These are phyloP conservation scores for Ramalina intermedia DNA, from an alignment of 495 filamentous ascomycete species.

Conservation along the genomic window DNA sequence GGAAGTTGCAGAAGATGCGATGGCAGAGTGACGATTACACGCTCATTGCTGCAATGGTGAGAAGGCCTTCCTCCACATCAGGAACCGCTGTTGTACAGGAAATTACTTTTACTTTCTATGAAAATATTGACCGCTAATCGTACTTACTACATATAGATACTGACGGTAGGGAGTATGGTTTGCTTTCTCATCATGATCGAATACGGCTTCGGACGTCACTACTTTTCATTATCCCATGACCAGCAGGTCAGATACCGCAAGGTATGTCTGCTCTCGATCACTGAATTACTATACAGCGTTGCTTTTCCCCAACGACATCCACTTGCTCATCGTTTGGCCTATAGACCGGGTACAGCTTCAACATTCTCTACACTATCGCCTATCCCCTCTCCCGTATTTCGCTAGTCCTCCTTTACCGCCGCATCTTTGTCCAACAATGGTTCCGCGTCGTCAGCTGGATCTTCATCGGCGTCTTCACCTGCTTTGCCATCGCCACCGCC, in stretches of 20 bases:
- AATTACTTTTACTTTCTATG: no score
- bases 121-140: no score
- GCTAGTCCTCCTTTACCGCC: constrained; percentile 4
- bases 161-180: neutral
- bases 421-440: constrained; percentile 5
- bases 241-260: neutral
- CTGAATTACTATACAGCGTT: neutral
- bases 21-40: constrained; percentile 1
- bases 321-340: neutral
- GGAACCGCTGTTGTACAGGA: neutral
- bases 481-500: constrained; percentile 39
- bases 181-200: no score
- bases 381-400: constrained; percentile 5
- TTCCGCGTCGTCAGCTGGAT: neutral
- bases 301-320: no score
- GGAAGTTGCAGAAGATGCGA: neutral
- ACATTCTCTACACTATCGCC: constrained; percentile 3
- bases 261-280: neutral
- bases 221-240: no score
- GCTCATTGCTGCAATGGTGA: constrained; percentile 1
- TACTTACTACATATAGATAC: neutral
- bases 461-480: constrained; percentile 32
- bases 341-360: neutral
- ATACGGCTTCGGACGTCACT: no score
- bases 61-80: neutral